Base-by-base conservation (phyloP, 2,329 filamentous ascomycete species). In the Cadophora sp. region DNA sequence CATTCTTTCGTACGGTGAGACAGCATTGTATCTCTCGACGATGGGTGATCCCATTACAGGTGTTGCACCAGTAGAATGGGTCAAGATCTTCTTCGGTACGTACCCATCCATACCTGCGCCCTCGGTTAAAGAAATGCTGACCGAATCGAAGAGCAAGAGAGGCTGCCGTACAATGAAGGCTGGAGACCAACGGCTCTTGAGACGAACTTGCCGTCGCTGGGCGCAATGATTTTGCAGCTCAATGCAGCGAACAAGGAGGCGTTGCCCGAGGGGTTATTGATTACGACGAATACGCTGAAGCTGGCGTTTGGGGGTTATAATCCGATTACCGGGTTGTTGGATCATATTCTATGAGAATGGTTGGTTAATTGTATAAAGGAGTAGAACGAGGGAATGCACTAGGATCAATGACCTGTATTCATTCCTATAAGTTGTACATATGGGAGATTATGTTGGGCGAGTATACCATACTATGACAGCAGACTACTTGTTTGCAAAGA, bases 1-100 rank as follows among this genome's bases (percentile, higher is more conserved):
- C 56, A 67, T 79, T 60, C 73, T 79, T 48, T 73, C 73, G n/a
- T 79, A 79, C 66, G 78, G 78, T 58, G 79, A 81, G 73, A 79
- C 77, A 2, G 77, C 78, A 0, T 66, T 81, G n/a, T 81, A 78
- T 62, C 69, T 80, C 34, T 76, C 76, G 37, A 73, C 76, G 1
- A 79, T 81, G 75, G 76, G 78, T 40, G 73, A 78, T 66, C 76
- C 75, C 29, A 63, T 71, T 9, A 75, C 71, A 11, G 79, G 79
- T 14, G 73, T 77, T 29, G 77, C 78, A 1, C 73, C 74, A 0
- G 46, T 80, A 26, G 74, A 79, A 37, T 80, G 76, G 70, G 74
- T 80, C 12, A 74, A 74, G 27, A 74, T 69, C 14, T 71, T 80
- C 67, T 80, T 81, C 63, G 64, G 65, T 67, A 48, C 19, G 61